Conservation (phyloP, 257 asterid genomes). For the Dorcoceras hygrometricum region DNA sequence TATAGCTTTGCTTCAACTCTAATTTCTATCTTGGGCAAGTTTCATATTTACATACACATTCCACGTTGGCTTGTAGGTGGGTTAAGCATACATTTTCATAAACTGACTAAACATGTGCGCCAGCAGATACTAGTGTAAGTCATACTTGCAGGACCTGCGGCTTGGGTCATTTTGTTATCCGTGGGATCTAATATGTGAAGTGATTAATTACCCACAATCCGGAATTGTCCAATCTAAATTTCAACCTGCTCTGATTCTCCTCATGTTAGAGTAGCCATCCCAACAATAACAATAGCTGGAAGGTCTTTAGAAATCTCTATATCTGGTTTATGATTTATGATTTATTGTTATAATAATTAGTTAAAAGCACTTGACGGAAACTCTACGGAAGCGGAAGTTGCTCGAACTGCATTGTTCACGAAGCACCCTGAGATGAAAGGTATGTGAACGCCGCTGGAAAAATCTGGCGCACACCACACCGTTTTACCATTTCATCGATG, state of each 20-base stretch:
- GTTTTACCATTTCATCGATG: not conserved
- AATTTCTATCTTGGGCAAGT: not conserved
- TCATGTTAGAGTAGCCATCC: no score
- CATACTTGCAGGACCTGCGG: not conserved
- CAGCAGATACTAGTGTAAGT: not conserved
- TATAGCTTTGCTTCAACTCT: not conserved
- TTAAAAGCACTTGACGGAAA: constrained; percentile 45
- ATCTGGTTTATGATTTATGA: not conserved
- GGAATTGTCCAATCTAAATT: no score
- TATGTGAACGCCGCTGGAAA: constrained; percentile 24
- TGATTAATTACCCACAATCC: not conserved
- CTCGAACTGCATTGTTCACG: constrained; percentile 55
- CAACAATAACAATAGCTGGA: no score
- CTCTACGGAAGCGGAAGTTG: constrained; percentile 60
- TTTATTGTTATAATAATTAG: constrained; percentile 39
- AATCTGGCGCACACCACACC: not conserved
- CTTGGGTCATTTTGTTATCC: not conserved
- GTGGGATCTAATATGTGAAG: not conserved
- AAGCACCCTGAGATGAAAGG: constrained; percentile 88
- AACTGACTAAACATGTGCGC: not conserved
- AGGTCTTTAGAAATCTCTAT: no score
- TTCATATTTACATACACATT: not conserved
- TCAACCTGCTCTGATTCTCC: no score
- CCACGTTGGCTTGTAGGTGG: no score
- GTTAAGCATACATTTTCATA: not conserved